Evolutionary conservation across 2,329 filamentous ascomycete genomes (phyloP), one percentile per base, ranked within the genome.

Genomic region (Corynespora cassiicola): DNA sequence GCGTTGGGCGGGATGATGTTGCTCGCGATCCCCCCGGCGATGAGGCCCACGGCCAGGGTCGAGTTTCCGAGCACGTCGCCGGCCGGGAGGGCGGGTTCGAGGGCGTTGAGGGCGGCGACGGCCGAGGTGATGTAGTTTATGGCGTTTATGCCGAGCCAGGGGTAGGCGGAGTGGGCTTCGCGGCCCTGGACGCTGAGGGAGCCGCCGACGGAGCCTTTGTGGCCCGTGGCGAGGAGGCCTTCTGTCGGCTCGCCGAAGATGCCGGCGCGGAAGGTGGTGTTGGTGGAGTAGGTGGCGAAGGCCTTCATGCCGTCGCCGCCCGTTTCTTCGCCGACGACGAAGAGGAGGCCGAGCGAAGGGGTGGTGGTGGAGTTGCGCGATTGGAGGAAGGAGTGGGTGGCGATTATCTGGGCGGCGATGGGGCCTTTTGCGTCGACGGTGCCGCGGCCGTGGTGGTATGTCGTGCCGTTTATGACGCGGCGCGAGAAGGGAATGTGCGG

Each of bases 221-320:
- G 92, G 3, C 92, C 92, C 31, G 86, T 84, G 0, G 88, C 90
- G 18, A 96, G 84, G 66, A 87, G 88, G 52, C 86, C 80, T 59
- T 95, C 88, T 0, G 92, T 97, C 1, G 92, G 92, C 66, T 97
- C 92, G 31, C 92, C 92, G 58, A 96, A 96, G 59, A 91, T 87
- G 56, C 88, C 85, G 3, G 88, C 82, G 20, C 84, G 77, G 74
- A 81, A 84, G 12, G 62, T 58, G 39, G 58, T 51, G 41, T 73
- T 59, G 2, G 43, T 39, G 3, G 54, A 48, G 20, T 60, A 52
- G 32, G 68, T 50, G 9, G 66, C 76, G 50, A 27, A 62, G 7
- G 54, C 52, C 17, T 42, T 73, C 92, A 96, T 96, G 9, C 92
- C 92, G 44, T 86, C 84, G 10, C 92, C 92, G 5, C 74, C 74